Evolutionary conservation across 1,284 basidiomycete genomes (phyloP), one percentile per base, ranked within the genome.

Genomic region (Microbotryum scabiosae): DNA sequence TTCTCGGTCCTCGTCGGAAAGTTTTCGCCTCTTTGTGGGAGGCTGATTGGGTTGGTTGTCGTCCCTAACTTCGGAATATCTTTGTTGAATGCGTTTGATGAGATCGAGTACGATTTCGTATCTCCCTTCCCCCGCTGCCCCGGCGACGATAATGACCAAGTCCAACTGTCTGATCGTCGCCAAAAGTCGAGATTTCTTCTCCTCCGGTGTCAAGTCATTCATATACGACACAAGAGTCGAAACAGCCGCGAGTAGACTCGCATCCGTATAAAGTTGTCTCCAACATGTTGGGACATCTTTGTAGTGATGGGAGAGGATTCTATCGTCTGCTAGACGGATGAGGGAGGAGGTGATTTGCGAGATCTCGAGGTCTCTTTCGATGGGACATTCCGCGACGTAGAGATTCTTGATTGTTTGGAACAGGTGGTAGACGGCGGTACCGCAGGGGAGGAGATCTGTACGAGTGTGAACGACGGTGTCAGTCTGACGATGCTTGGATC

Each of bases 101-200:
- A 88, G 73, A 21, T 77, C 76, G 45, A 83, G 78, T 12, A 88
- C 79, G 51, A 85, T 72, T 41, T 85, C 82, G 43, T 82, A 73
- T 52, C 87, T 77, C 7, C 78, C 78, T 30, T 79, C 72, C 8
- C 88, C 88, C 26, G 84, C 79, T 1, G 85, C 83, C 1, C 91
- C 92, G 9, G 90, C 86, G 50, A 94, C 80, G 67, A 97, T 85
- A 66, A 94, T 85, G 1, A 86, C 85, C 69, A 79, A 79, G 72
- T 97, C 93, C 32, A 97, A 76, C 16, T 79, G 75, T 6, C 78
- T 76, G 44, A 94, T 79, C 5, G 63, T 57, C 2, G 67, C 60
- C 26, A 57, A 54, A 21, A 53, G 44, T 21, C 10, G 25, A 4
- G 5, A 30, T 28, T 60, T 56, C 14, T 50, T 54, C 20, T 50